Base-by-base conservation (phyloP, 2,329 filamentous ascomycete genomes). In the Scortechinia acanthostroma region DNA sequence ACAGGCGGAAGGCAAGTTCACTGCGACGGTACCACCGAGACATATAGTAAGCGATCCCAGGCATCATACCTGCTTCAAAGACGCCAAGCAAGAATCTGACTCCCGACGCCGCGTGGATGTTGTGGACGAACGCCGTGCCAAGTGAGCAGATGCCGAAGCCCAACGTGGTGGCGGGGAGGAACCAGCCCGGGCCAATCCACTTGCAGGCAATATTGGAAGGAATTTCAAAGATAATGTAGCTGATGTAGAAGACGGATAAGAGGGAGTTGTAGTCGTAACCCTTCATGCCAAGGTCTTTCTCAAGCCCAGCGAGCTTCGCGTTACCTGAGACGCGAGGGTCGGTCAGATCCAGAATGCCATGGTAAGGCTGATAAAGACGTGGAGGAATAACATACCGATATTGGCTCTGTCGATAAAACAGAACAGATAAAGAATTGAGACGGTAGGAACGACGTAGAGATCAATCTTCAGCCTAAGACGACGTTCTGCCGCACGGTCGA, bases 191-290 rank as follows among this genome's bases (percentile, higher is more conserved):
- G n/a, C 25, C n/a, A 30, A n/a, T 30, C n/a, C 25, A 30, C n/a
- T 30, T 10, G 25, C 25, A 10, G 25, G 10, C 25, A 30, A 30
- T 30, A 30, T 30, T 30, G 10, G 10, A 30, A 10, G 25, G 25
- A 30, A 30, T 30, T n/a, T 30, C 25, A n/a, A 30, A 30, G 10
- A 30, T 10, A n/a, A 30, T 30, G n/a, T 30, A 30, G 10, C 10
- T 30, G 25, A 30, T 30, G 25, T 10, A 30, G 25, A 30, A 30
- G 10, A 30, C n/a, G 25, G 25, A 10, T n/a, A 30, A 30, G 0
- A 82, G 77, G 19, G 76, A 71, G 59, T 91, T 91, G 66, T 90
- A 95, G 56, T 86, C 70, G 4, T 70, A 63, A 2, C 74, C 71
- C 0, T 72, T 73, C 69, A 91, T 77, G 22, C 74, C 51, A 14